These are phyloP conservation scores for Rhizopus delemar DNA, from an alignment of 371 early-diverging fungal genomes.

Conservation along the genomic window DNA sequence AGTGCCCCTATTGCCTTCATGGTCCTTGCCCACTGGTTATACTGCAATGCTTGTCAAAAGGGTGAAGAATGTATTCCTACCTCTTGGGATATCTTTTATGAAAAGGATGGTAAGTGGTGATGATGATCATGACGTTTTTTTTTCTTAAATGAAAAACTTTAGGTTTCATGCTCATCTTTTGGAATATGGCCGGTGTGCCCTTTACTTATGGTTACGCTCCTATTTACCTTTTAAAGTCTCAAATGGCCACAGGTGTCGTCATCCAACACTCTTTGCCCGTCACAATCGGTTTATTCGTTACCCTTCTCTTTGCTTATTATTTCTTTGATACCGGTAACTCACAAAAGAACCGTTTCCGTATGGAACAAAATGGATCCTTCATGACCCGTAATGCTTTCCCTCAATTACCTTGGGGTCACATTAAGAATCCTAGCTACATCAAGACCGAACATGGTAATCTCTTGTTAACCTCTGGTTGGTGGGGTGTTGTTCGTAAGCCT, in stretches of 20 bases:
- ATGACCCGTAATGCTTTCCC: slow-evolving; percentile 63
- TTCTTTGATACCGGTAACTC: slow-evolving; percentile 73
- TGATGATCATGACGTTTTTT: too few relatives aligned
- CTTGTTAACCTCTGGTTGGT: slow-evolving; percentile 84
- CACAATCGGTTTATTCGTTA: slow-evolving; percentile 40
- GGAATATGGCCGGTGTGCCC: slow-evolving; percentile 65
- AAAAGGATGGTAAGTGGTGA: slow-evolving; percentile 53
- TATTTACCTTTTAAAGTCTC: slow-evolving; percentile 53
- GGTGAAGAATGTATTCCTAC: slow-evolving; percentile 79
- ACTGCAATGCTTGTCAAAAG: slow-evolving; percentile 74
- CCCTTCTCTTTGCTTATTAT: slow-evolving; percentile 51
- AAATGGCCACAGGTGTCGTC: slow-evolving; percentile 41
- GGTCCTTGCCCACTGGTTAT: slow-evolving; percentile 75
- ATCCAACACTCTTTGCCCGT: slow-evolving; percentile 44
- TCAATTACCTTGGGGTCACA: slow-evolving; percentile 65
- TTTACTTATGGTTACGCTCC: slow-evolving; percentile 63
- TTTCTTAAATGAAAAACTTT: slow-evolving; percentile 1
- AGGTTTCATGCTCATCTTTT: slow-evolving; percentile 65
- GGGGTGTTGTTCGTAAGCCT: slow-evolving; percentile 82
- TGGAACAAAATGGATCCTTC: slow-evolving; percentile 66
- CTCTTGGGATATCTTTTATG: slow-evolving; percentile 70
- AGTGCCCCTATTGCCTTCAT: slow-evolving; percentile 70
- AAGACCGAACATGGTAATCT: slow-evolving; percentile 75
- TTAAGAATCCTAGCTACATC: slow-evolving; percentile 75
- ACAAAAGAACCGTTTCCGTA: slow-evolving; percentile 89